These are phyloP conservation scores for Neopestalotiopsis clavispora DNA, from an alignment of 2,329 filamentous ascomycete species.

Conservation along the genomic window DNA sequence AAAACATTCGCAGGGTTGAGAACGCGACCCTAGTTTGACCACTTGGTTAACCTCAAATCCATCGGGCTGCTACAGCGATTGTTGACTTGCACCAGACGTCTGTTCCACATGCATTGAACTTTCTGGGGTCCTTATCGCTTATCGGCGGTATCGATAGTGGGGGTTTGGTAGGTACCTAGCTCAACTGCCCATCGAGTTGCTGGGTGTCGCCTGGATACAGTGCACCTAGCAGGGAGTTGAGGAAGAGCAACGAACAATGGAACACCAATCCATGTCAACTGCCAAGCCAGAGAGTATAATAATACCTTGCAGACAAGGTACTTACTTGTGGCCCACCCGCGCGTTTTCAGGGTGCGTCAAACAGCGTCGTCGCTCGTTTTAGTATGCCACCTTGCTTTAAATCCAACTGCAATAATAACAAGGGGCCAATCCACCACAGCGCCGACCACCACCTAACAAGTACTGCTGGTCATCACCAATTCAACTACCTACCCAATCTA, in stretches of 20 bases:
- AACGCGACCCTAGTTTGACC: conserved; percentile 1
- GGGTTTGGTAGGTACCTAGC: no score
- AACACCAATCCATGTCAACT: background rate
- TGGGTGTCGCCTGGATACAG: no score
- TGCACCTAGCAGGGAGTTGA: background rate
- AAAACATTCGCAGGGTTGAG: background rate
- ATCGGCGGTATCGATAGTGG: conserved; percentile 5
- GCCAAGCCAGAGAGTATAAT: background rate
- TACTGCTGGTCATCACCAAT: no score
- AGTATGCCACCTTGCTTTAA: background rate
- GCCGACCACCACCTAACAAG: background rate
- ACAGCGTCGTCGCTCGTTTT: background rate
- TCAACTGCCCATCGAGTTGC: no score
- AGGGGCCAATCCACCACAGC: background rate
- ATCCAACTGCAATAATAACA: background rate
- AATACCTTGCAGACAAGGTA: background rate
- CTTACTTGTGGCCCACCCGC: background rate
- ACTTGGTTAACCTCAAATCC: background rate
- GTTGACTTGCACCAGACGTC: background rate
- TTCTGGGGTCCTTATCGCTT: conserved; percentile 5
- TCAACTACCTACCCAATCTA: no score
- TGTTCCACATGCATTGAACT: background rate
- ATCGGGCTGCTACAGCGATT: conserved; percentile 4
- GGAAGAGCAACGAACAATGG: background rate
- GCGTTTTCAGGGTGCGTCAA: background rate